Conservation (phyloP, 352 stramenopile species). For the Globisporangium nunn region DNA sequence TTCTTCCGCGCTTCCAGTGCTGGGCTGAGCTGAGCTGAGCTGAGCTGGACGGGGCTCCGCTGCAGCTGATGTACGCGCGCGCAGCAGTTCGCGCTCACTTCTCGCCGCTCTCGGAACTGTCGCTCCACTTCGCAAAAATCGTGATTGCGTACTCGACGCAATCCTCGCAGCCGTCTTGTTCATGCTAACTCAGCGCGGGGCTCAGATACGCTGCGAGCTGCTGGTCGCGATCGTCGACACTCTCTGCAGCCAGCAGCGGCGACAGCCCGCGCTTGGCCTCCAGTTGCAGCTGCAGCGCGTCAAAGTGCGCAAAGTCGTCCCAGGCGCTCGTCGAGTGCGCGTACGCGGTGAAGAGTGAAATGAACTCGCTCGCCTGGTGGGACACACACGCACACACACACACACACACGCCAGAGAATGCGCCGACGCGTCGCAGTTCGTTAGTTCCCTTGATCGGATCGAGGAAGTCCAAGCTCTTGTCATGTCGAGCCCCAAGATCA, state of each 20-base stretch:
- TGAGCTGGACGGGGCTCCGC: too few species aligned
- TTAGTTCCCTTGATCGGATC: not conserved
- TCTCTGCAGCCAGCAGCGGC: not conserved
- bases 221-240: not conserved
- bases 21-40: too few species aligned
- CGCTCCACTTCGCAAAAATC: too few species aligned
- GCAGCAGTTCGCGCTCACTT: too few species aligned
- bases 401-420: not conserved
- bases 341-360: constrained; percentile 53
- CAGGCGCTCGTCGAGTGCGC: constrained; percentile 54
- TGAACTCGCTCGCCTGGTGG: constrained; percentile 51
- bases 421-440: not conserved
- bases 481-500: not conserved
- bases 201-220: constrained; percentile 6
- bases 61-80: too few species aligned
- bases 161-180: too few species aligned
- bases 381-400: not conserved
- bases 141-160: too few species aligned
- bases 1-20: too few species aligned
- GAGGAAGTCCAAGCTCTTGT: too few species aligned
- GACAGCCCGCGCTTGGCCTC: constrained; percentile 44
- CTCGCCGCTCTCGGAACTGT: too few species aligned
- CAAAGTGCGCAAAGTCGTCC: constrained; percentile 69
- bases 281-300: constrained; percentile 41
- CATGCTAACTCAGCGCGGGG: not conserved